phyloP scores from a whole-genome alignment of 2,329 filamentous ascomycete genomes.

The Hypoxylon sp. region DNA sequence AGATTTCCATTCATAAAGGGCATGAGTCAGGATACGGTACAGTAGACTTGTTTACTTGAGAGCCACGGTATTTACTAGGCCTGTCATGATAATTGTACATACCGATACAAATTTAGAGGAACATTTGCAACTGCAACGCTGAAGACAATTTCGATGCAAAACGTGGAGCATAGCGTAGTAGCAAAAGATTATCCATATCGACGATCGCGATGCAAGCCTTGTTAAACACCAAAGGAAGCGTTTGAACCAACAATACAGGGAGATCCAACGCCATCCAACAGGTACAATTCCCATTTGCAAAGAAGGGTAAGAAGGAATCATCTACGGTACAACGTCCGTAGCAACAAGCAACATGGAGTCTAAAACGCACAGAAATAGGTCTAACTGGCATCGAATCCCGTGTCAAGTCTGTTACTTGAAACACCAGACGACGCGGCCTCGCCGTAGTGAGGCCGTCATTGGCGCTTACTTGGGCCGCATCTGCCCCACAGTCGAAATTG shows the following conservation, averaged over 20 bases:
- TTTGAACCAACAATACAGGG: not conserved
- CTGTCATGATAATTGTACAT: conserved; percentile 31
- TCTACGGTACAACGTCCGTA: not conserved
- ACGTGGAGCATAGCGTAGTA: not conserved
- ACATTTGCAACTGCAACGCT: conserved; percentile 27
- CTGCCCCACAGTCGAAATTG: not conserved
- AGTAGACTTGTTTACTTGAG: conserved; percentile 31
- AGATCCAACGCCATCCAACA: not conserved
- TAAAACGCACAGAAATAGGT: not conserved
- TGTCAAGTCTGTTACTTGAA: conserved; percentile 26
- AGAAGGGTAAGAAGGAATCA: not conserved
- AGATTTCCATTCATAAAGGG: conserved; percentile 28
- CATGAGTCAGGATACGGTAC: conserved; percentile 31
- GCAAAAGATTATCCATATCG: not conserved
- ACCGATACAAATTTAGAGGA: conserved; percentile 31
- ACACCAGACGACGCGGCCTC: conserved; percentile 26
- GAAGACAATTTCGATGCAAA: not conserved
- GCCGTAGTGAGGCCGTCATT: conserved; percentile 21
- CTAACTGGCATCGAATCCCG: conserved; percentile 1
- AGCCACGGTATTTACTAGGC: conserved; percentile 9
- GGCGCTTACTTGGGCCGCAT: conserved; percentile 18
- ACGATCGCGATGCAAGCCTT: not conserved
- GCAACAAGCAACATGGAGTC: not conserved
- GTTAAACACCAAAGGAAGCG: not conserved
- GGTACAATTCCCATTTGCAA: not conserved